A percentile compares a stretch with the other conserved stretches of the same genome.
phyloP scores from a whole-genome alignment of 1,284 basidiomycete genomes.

The Uromyces viciae-fabae region DNA sequence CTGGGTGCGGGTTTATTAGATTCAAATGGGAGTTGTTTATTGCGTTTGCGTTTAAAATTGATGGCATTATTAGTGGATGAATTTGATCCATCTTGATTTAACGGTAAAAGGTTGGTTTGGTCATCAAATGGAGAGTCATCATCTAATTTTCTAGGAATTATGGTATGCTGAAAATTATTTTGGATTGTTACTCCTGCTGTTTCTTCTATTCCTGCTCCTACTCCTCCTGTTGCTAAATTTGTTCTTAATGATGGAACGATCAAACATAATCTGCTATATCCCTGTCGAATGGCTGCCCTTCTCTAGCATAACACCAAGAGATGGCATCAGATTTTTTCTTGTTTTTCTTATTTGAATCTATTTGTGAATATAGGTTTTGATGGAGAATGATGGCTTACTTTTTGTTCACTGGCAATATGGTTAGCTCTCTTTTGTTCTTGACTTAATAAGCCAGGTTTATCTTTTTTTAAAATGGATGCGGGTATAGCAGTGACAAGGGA shows the following conservation, averaged over 20 bases:
- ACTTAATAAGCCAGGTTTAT: constrained; percentile 24
- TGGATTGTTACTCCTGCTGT: not conserved
- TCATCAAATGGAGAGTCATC: not conserved
- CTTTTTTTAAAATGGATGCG: constrained; percentile 15
- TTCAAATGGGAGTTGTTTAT: constrained; percentile 3
- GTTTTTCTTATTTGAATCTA: no score
- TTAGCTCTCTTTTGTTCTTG: constrained; percentile 43
- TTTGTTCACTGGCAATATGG: constrained; percentile 42
- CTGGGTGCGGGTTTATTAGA: not conserved
- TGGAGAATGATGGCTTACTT: constrained; percentile 14
- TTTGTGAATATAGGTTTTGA: not conserved
- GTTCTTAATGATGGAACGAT: constrained; percentile 10
- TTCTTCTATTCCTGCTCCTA: not conserved
- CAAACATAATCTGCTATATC: constrained; percentile 31
- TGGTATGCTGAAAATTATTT: not conserved
- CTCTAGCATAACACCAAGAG: not conserved
- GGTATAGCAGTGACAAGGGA: not conserved
- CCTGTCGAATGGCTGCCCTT: constrained; percentile 39
- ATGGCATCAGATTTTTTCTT: not conserved
- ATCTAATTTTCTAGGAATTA: not conserved
- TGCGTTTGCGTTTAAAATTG: constrained; percentile 13
- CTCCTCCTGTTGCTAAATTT: not conserved
- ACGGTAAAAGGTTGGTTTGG: not conserved
- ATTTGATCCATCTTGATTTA: not conserved
- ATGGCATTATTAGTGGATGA: not conserved